These are phyloP conservation scores for Pittosporum tobira DNA, from an alignment of 129 eudicot species.

Conservation along the genomic window DNA sequence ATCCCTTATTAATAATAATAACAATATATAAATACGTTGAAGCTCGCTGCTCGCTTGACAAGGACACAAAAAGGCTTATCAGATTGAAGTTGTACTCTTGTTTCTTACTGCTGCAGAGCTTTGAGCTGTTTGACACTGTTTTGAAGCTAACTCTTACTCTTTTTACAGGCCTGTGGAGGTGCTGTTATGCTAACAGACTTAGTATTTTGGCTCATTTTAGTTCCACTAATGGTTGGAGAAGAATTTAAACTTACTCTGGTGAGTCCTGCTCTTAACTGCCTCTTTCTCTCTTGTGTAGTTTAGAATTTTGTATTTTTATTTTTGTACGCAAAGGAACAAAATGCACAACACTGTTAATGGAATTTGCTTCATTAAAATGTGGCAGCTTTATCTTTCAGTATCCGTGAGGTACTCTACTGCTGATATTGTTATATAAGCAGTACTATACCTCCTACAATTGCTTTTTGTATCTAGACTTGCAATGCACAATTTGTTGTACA, in stretches of 20 bases:
- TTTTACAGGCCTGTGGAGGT: slow-evolving; percentile 73
- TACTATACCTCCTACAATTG: too few species aligned
- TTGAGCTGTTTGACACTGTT: slow-evolving; percentile 1
- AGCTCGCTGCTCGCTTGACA: not conserved
- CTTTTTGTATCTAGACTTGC: too few species aligned
- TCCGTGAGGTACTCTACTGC: too few species aligned
- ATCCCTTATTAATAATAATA: not conserved
- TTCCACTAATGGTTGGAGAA: slow-evolving; percentile 56
- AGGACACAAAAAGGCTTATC: not conserved
- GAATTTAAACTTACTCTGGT: slow-evolving; percentile 64
- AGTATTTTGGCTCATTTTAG: slow-evolving; percentile 69
- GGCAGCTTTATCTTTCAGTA: too few species aligned
- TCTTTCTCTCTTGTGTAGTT: not conserved
- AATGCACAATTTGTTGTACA: too few species aligned
- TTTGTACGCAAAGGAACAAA: not conserved
- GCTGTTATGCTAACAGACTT: slow-evolving; percentile 76
- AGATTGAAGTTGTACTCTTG: not conserved
- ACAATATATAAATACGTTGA: not conserved
- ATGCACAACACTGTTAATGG: not conserved
- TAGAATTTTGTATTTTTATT: not conserved
- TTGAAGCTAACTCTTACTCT: not conserved
- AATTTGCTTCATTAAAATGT: not conserved
- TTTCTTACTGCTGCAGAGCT: not conserved
- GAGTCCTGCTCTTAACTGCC: slow-evolving; percentile 14
- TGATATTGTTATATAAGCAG: too few species aligned